phyloP scores from a whole-genome alignment of 345 rosid genomes.

The Melaleuca alternifolia region DNA sequence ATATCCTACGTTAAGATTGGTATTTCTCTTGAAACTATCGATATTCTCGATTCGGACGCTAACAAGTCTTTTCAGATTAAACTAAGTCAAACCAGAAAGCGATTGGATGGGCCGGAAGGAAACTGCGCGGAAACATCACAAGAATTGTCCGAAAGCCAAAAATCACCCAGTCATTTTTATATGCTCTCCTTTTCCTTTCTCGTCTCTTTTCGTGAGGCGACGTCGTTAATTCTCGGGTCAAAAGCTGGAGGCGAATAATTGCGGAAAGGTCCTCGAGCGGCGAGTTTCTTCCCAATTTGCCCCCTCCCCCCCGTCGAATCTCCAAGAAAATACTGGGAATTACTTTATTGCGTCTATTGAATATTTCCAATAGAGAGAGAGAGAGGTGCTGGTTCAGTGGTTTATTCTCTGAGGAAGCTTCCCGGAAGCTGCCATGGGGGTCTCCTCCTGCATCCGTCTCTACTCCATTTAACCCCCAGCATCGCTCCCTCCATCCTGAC shows the following conservation, averaged over 20 bases:
- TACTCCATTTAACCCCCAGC: slow-evolving; percentile 29
- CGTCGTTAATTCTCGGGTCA: not conserved
- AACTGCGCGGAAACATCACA: not conserved
- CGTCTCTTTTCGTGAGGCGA: not conserved
- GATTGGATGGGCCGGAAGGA: not conserved
- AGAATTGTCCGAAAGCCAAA: not conserved
- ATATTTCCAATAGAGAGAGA: not conserved
- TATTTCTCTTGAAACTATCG: not conserved
- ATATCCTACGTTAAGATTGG: fast-evolving
- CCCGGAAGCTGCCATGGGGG: slow-evolving; percentile 63
- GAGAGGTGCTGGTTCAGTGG: not conserved
- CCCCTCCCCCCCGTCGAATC: not conserved
- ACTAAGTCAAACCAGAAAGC: not conserved
- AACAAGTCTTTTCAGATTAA: not conserved
- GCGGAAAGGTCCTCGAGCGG: not conserved
- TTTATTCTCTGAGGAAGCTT: slow-evolving; percentile 38
- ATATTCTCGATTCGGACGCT: not conserved
- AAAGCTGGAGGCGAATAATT: not conserved
- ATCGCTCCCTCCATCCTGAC: slow-evolving; percentile 10
- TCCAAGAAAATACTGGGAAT: not conserved
- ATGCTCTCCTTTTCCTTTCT: not conserved
- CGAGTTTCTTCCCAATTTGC: not conserved
- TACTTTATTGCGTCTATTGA: not conserved
- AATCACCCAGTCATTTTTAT: not conserved
- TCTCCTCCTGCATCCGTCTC: too few relatives aligned